Percentiles rank a stretch among this genome's conserved stretches.
phyloP scores from a whole-genome alignment of 805 yeast genomes.

The Kazachstania bromeliacearum region DNA sequence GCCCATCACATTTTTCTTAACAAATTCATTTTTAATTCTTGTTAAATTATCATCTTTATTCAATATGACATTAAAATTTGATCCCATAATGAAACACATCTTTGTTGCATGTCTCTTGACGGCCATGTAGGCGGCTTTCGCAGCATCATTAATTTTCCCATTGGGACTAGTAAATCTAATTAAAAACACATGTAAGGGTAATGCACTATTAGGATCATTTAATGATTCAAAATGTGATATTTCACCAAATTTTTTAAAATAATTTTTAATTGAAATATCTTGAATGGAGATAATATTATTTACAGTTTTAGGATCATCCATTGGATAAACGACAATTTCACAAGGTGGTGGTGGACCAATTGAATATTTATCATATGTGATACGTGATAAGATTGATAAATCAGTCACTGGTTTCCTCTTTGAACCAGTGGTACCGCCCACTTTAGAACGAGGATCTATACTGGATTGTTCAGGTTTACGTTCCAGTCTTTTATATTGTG shows the following conservation, averaged over 20 bases:
- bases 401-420: constrained; percentile 12
- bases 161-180: constrained; percentile 50
- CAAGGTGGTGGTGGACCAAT: constrained; percentile 65
- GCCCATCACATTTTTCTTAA: constrained; percentile 24
- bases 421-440: constrained; percentile 5
- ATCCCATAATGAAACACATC: constrained; percentile 42
- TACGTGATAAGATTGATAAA: constrained; percentile 18
- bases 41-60: constrained; percentile 36
- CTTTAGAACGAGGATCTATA: constrained; percentile 21
- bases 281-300: constrained; percentile 9
- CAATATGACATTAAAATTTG: constrained; percentile 41
- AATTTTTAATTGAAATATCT: constrained; percentile 33
- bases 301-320: background rate
- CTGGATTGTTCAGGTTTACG: constrained; percentile 14
- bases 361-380: constrained; percentile 58
- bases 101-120: constrained; percentile 32
- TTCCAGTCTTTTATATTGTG: constrained; percentile 12
- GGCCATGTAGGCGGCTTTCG: constrained; percentile 38
- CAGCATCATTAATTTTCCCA: constrained; percentile 42
- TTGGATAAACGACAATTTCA: constrained; percentile 61
- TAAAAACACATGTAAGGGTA: constrained; percentile 64
- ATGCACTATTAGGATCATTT: constrained; percentile 66
- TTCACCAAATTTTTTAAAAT: constrained; percentile 54
- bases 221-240: constrained; percentile 49
- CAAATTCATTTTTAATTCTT: constrained; percentile 25